Conservation (phyloP, 805 yeast species). For the Peterozyma toletana region DNA sequence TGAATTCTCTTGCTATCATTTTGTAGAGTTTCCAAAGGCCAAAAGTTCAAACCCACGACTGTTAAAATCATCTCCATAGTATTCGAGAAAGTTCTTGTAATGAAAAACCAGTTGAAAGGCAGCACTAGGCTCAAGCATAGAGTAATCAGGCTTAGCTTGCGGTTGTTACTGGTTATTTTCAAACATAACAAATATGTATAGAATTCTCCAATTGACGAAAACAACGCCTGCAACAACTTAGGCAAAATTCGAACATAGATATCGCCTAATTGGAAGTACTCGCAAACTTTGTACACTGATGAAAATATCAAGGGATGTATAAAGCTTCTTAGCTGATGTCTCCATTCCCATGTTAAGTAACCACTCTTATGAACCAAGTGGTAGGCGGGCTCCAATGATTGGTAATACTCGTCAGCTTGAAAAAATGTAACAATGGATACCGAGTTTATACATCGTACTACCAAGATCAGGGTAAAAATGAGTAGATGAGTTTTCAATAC, state of each 20-base stretch:
- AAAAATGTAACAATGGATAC: conserved; percentile 65
- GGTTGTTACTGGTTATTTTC: conserved; percentile 22
- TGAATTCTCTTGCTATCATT: neutral
- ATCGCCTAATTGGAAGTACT: conserved; percentile 24
- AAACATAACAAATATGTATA: conserved; percentile 39
- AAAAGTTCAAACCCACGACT: conserved; percentile 53
- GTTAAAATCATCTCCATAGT: conserved; percentile 72
- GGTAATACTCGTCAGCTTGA: conserved; percentile 96
- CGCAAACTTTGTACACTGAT: conserved; percentile 28
- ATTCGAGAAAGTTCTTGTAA: conserved; percentile 82
- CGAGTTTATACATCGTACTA: conserved; percentile 38
- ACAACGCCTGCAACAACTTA: conserved; percentile 56
- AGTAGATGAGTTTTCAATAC: too few species aligned
- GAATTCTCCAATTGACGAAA: conserved; percentile 70
- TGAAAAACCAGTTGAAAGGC: conserved; percentile 76
- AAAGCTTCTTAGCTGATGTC: conserved; percentile 62
- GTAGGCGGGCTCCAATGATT: conserved; percentile 90
- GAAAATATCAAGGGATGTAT: conserved; percentile 73
- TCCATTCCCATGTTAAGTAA: conserved; percentile 93
- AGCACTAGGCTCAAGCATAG: conserved; percentile 48
- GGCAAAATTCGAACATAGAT: conserved; percentile 44
- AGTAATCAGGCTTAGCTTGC: conserved; percentile 30
- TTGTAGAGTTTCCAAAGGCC: conserved; percentile 39
- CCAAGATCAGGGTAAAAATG: conserved; percentile 1
- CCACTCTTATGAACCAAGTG: conserved; percentile 70